Conservation (phyloP, 1,139 yeast species). For the Yamadazyma buinensis region DNA sequence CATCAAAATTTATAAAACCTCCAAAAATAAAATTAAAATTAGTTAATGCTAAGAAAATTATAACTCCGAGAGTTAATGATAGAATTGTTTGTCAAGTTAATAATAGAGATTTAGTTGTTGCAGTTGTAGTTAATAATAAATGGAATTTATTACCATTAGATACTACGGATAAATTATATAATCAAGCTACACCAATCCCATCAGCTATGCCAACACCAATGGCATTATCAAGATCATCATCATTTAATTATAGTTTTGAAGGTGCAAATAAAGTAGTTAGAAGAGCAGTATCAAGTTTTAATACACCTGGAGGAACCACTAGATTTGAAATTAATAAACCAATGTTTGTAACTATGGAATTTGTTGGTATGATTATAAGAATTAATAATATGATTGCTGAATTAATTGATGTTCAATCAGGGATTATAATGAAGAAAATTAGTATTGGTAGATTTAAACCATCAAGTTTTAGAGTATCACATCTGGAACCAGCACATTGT, state of each 20-base stretch:
- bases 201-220: constrained; percentile 8
- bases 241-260: constrained; percentile 8
- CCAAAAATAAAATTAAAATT: constrained; percentile 20
- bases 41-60: constrained; percentile 49
- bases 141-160: constrained; percentile 58
- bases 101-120: constrained; percentile 54
- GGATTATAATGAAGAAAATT: constrained; percentile 55
- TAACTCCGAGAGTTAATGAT: constrained; percentile 74
- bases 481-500: constrained; percentile 84
- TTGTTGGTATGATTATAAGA: constrained; percentile 67
- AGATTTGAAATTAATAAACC: constrained; percentile 13
- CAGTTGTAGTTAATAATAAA: constrained; percentile 59
- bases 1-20: background rate
- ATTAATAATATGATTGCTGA: constrained; percentile 56
- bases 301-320: background rate
- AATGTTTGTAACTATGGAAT: constrained; percentile 19
- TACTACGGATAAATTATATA: constrained; percentile 46
- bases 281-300: background rate
- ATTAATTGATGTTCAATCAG: constrained; percentile 74
- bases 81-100: constrained; percentile 57
- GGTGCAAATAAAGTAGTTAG: background rate
- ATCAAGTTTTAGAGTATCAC: constrained; percentile 62
- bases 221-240: constrained; percentile 9
- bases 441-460: constrained; percentile 62
- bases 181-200: constrained; percentile 18